Conservation (phyloP, 176 grass and related monocot genomes). For the Oryza officinalis region DNA sequence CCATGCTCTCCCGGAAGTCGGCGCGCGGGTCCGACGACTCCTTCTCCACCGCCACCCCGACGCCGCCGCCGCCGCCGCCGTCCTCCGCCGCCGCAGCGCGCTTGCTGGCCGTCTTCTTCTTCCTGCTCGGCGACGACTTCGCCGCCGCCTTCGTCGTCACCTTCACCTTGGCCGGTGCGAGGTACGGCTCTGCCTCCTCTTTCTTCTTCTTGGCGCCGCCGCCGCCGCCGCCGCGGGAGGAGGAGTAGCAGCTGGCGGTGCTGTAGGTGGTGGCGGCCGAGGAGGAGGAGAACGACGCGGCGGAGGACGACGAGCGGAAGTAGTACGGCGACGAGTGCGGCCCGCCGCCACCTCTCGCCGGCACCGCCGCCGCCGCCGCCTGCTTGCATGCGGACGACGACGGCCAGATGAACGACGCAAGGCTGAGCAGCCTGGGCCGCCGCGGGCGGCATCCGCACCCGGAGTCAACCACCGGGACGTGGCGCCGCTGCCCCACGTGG, state of each 20-base stretch:
- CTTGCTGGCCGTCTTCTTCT: not conserved
- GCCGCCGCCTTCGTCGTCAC: not conserved
- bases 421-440: constrained; percentile 35
- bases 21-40: constrained; percentile 82
- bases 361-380: not conserved
- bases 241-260: constrained; percentile 24
- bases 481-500: constrained; percentile 38
- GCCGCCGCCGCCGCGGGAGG: not conserved
- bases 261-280: constrained; percentile 27
- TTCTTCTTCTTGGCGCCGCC: not conserved
- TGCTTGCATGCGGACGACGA: not conserved
- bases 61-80: not conserved
- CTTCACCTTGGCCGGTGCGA: not conserved
- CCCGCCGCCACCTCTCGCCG: not conserved
- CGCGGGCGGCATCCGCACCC: constrained; percentile 57
- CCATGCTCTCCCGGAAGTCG: constrained; percentile 91
- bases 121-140: not conserved
- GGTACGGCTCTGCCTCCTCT: not conserved
- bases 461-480: constrained; percentile 51
- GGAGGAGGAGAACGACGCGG: constrained; percentile 38
- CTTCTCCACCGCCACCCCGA: constrained; percentile 95
- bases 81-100: not conserved
- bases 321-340: not conserved
- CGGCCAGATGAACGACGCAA: constrained; percentile 46
- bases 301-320: constrained; percentile 34